Percentiles rank a stretch among this genome's conserved stretches.
Conservation (phyloP, 345 rosid species). For the Lepidium sativum region DNA sequence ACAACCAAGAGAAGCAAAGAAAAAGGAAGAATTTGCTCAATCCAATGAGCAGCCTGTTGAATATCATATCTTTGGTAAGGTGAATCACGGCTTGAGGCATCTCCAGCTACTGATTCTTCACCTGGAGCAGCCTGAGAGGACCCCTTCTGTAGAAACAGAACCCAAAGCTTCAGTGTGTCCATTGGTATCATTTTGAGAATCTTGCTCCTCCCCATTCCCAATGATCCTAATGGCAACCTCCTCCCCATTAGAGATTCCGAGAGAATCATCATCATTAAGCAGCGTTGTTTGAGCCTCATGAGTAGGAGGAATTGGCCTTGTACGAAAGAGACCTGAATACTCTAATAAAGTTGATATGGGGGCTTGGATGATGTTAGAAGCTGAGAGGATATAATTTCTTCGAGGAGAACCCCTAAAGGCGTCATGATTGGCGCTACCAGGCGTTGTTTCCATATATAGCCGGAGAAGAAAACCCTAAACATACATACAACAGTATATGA, state of each 20-base stretch:
- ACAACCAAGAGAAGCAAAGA: constrained; percentile 95
- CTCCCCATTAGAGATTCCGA: constrained; percentile 49
- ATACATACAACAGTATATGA: too few relatives aligned
- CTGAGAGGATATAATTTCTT: constrained; percentile 59
- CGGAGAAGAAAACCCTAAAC: constrained; percentile 59
- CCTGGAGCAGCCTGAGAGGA: constrained; percentile 36
- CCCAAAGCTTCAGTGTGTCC: constrained; percentile 32
- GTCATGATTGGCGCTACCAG: constrained; percentile 49
- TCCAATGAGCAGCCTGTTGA: constrained; percentile 98
- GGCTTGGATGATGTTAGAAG: constrained; percentile 80
- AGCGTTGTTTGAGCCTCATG: constrained; percentile 56
- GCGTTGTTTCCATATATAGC: constrained; percentile 66
- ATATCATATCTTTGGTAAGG: constrained; percentile 97
- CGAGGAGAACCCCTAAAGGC: constrained; percentile 57
- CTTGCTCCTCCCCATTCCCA: constrained; percentile 82
- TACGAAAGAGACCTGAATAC: constrained; percentile 79
- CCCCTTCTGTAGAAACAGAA: constrained; percentile 34
- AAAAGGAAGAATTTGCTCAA: constrained; percentile 96
- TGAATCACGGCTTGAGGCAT: constrained; percentile 60
- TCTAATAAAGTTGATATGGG: constrained; percentile 83
- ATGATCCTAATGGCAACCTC: constrained; percentile 96
- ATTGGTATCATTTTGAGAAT: constrained; percentile 35
- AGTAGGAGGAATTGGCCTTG: constrained; percentile 41
- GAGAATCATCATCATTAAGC: constrained; percentile 48
- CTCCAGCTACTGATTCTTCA: constrained; percentile 53